Evolutionary conservation across 2,329 filamentous ascomycete species (phyloP), one percentile per base, ranked within the genome.

Genomic region (Colletotrichum australisinense): DNA sequence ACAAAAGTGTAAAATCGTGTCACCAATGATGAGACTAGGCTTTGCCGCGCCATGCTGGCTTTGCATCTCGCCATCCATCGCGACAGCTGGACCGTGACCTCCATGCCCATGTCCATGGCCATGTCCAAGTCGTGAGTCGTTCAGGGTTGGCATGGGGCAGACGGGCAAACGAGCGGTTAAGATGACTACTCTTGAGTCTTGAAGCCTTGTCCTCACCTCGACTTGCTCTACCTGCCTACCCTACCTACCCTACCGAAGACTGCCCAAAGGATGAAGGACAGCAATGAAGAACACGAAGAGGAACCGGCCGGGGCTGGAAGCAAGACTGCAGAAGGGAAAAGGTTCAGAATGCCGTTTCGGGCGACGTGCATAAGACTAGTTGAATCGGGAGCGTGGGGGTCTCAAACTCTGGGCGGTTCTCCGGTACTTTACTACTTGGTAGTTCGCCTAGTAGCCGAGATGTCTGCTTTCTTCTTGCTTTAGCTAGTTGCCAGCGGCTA

Each of bases 291-390:
- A 65, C 52, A 32, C 7, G 4, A 26, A 55, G 24, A 28, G 42
- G 60, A 55, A 26, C 46, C 58, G 26, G 55, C 49, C 55, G 64
- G 52, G 26, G 9, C 35, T 38, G 56, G 35, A 19, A 53, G 46
- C 59, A 30, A 71, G 32, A 56, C 55, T 49, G 46, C 30, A 35
- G 60, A 38, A 12, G 32, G 28, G 14, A 59, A 65, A 73, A 52
- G 55, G 67, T 73, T 60, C 49, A 63, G 62, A 49, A 26, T 30
- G 46, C 72, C 62, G 57, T 68, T 72, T 72, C 46, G 69, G 55
- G 72, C 68, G 57, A 26, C 68, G 14, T 72, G 72, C 72, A 74
- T 69, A 32, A 38, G 46, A 57, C 72, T 68, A 74, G 58, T 49
- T 38, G 58, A 35, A 46, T 16, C 14, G 52, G 63, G 49, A 60